Conservation (phyloP, 306 rosid species). For the Malus sylvestris region DNA sequence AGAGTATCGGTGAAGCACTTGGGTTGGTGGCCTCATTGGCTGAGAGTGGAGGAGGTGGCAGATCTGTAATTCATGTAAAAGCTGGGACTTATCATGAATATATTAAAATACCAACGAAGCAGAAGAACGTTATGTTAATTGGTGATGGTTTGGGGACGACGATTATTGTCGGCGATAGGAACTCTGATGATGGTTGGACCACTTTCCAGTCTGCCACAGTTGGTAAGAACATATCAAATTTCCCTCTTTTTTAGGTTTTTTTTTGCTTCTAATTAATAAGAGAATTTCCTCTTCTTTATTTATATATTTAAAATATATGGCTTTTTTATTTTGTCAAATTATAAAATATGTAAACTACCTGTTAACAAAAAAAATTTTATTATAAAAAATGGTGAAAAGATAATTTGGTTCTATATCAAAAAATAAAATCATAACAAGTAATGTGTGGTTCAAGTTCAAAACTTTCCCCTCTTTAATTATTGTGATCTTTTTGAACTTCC, state of each 20-base stretch:
- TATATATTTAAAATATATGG: too few relatives aligned
- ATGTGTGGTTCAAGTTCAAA: too few relatives aligned
- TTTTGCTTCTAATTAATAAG: too few relatives aligned
- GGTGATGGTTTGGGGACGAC: constrained; percentile 33
- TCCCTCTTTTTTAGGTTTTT: background rate
- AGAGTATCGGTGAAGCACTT: constrained; percentile 21
- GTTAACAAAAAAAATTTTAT: too few relatives aligned
- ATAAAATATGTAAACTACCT: too few relatives aligned
- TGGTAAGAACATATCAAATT: constrained; percentile 10
- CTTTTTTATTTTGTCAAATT: too few relatives aligned
- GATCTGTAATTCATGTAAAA: constrained; percentile 22
- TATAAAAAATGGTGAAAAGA: too few relatives aligned
- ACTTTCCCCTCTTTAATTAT: too few relatives aligned
- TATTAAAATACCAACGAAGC: constrained; percentile 22
- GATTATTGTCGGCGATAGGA: constrained; percentile 18
- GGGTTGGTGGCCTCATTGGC: background rate
- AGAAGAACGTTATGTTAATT: constrained; percentile 25
- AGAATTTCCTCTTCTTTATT: too few relatives aligned
- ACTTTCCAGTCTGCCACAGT: constrained; percentile 30
- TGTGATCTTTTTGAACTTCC: too few relatives aligned
- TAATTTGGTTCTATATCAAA: too few relatives aligned
- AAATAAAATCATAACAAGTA: too few relatives aligned
- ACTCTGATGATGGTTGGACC: constrained; percentile 17
- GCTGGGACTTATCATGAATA: constrained; percentile 31
- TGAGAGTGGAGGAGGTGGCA: constrained; percentile 8